Evolutionary conservation across 805 yeast species (phyloP).

Genomic region (Hanseniaspora vineae): DNA sequence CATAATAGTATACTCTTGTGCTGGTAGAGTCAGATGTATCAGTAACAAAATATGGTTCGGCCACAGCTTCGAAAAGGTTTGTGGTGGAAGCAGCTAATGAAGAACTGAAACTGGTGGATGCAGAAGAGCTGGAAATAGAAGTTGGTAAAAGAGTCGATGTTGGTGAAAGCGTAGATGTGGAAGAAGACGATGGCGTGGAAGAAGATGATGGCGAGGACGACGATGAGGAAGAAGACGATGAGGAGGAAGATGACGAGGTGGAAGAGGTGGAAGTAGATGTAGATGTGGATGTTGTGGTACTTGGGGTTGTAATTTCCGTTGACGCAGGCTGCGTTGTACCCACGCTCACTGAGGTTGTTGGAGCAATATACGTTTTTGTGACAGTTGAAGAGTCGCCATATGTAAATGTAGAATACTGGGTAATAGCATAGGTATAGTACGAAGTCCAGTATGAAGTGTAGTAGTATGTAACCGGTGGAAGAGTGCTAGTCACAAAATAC

Average conservation of each 20-base stretch:
- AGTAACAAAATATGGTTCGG: constrained; percentile 2
- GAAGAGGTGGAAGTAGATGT: constrained; percentile 2
- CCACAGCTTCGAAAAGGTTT: constrained; percentile 1
- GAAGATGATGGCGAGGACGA: neutral
- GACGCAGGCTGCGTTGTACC: too few species aligned
- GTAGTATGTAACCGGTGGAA: constrained; percentile 21
- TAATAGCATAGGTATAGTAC: constrained; percentile 19
- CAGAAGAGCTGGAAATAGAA: neutral
- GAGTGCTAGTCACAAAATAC: constrained; percentile 22
- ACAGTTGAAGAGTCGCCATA: constrained; percentile 14
- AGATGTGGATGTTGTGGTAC: constrained; percentile 4
- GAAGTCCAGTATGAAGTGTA: constrained; percentile 16
- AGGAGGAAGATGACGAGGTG: constrained; percentile 1
- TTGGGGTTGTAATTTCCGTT: constrained; percentile 2
- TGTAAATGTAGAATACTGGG: constrained; percentile 16
- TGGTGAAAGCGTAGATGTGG: neutral
- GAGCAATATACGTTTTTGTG: constrained; percentile 2
- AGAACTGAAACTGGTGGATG: neutral
- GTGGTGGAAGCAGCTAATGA: neutral
- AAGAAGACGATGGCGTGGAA: constrained; percentile 6
- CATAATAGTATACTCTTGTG: constrained; percentile 5
- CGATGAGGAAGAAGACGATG: constrained; percentile 3
- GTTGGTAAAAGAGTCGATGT: neutral
- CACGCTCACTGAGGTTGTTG: neutral
- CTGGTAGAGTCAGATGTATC: constrained; percentile 2